These are phyloP conservation scores for Histomonas meleagridis DNA, from an alignment of 208 protist species.

Conservation along the genomic window DNA sequence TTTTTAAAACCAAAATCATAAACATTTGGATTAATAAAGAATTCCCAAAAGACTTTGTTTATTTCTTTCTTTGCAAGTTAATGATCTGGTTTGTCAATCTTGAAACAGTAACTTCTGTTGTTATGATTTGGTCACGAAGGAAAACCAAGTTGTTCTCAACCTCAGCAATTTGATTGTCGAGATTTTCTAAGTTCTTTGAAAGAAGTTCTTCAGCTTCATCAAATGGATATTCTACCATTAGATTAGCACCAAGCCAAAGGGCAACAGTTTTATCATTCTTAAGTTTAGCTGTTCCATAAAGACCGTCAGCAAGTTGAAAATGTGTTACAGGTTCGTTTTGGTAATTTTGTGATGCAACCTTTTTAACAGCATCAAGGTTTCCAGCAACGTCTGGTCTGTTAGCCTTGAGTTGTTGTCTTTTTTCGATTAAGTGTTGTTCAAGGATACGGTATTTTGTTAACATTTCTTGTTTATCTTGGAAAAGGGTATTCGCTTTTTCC, in stretches of 20 bases:
- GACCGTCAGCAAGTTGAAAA: neutral
- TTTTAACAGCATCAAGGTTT: neutral
- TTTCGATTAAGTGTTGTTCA: neutral
- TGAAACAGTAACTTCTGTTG: conserved; percentile 36
- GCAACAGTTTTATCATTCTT: neutral
- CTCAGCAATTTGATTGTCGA: neutral
- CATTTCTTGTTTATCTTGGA: neutral
- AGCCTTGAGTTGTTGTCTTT: neutral
- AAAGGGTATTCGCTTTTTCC: neutral
- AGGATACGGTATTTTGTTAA: neutral
- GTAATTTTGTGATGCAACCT: neutral
- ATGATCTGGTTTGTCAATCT: neutral
- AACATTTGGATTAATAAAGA: no score
- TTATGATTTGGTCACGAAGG: neutral
- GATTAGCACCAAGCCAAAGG: conserved; percentile 29
- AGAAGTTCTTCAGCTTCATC: neutral
- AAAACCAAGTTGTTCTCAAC: conserved; percentile 18
- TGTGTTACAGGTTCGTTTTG: neutral
- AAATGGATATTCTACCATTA: conserved; percentile 34
- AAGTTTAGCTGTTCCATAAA: conserved; percentile 7
- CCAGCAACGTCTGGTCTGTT: neutral
- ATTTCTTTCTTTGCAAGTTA: neutral
- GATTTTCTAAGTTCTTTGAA: neutral
- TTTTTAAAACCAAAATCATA: no score
- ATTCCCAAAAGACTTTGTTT: no score